Evolutionary conservation across 2,329 filamentous ascomycete species (phyloP), one percentile per base, ranked within the genome.

Genomic region (Colletotrichum chrysophilum): DNA sequence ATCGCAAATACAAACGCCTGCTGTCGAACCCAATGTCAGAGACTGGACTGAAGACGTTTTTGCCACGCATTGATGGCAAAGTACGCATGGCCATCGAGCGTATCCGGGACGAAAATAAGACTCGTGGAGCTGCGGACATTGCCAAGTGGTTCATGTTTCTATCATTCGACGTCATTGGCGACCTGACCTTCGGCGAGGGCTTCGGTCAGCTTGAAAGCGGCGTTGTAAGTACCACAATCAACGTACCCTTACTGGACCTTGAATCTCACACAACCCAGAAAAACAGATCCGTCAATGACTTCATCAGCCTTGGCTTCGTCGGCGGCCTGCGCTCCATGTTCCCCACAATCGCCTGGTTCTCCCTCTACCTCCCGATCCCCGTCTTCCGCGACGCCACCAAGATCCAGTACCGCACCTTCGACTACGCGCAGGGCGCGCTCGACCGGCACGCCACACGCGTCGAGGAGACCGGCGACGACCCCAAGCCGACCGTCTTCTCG

Each of bases 111-210:
- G 89, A 91, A 56, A 84, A 86, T 13, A 75, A 75, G 1, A 80
- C 80, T 0, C 81, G 81, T 0, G 84, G 86, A 0, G 82, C 77
- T 0, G 84, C 82, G 0, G 89, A 92, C 73, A 81, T 91, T 0
- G 84, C 86, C 73, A 90, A 90, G 74, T 92, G 89, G 89, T 89
- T 85, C 81, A 80, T 87, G 14, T 91, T 89, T 69, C 86, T 91
- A 83, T 82, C 89, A 0, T 83, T 83, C 58, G 82, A 83, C 60
- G 73, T 83, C 7, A 81, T 83, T 18, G 81, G 81, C 4, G 79
- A 82, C 60, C 74, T 83, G 6, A 75, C 78, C 2, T 83, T 83
- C 71, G 82, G 81, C 16, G 79, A 81, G 43, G 74, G 79, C 2
- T 84, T 83, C 58, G 78, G 77, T 7, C 80, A 80, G 34, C 77